phyloP scores from a whole-genome alignment of 495 filamentous ascomycete species.

The Elaphomyces granulatus region DNA sequence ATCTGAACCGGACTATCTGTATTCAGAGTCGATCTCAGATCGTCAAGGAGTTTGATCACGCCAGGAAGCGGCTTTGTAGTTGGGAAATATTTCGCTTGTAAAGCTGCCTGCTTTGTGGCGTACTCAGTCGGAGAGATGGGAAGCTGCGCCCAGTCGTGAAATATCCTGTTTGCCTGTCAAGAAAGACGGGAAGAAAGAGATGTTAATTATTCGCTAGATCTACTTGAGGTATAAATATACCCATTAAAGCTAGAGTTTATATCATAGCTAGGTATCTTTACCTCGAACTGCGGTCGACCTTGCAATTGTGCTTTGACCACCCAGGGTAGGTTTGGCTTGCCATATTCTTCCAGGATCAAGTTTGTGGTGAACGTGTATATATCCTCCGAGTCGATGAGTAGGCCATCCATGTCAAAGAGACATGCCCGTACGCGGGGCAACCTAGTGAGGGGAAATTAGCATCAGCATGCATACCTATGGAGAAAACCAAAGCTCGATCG shows the following conservation, averaged over 20 bases:
- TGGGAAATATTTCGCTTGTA: slow-evolving; percentile 62
- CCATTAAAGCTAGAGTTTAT: no score
- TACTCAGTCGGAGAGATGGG: slow-evolving; percentile 58
- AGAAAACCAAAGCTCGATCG: no score
- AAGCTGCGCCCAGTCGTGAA: slow-evolving; percentile 75
- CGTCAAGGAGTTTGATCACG: slow-evolving; percentile 49
- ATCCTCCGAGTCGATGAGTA: slow-evolving; percentile 89
- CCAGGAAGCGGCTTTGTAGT: slow-evolving; percentile 63
- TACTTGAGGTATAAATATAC: neutral
- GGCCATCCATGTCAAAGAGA: slow-evolving; percentile 98
- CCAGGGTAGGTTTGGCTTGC: slow-evolving; percentile 68
- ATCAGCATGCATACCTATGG: no score
- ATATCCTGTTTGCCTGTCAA: slow-evolving; percentile 38
- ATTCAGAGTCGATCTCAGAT: slow-evolving; percentile 28
- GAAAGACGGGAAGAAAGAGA: slow-evolving; percentile 23
- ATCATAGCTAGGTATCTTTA: slow-evolving; percentile 13
- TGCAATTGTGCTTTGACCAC: slow-evolving; percentile 86
- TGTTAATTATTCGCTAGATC: neutral
- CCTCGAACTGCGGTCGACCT: slow-evolving; percentile 70
- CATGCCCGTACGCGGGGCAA: slow-evolving; percentile 75
- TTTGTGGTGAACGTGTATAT: slow-evolving; percentile 78
- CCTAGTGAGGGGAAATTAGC: no score
- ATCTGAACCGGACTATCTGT: slow-evolving; percentile 48
- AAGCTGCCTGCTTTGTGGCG: slow-evolving; percentile 34
- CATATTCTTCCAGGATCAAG: slow-evolving; percentile 58